phyloP scores from a whole-genome alignment of 108 stramenopile species.

The Aurantiochytrium sp. region DNA sequence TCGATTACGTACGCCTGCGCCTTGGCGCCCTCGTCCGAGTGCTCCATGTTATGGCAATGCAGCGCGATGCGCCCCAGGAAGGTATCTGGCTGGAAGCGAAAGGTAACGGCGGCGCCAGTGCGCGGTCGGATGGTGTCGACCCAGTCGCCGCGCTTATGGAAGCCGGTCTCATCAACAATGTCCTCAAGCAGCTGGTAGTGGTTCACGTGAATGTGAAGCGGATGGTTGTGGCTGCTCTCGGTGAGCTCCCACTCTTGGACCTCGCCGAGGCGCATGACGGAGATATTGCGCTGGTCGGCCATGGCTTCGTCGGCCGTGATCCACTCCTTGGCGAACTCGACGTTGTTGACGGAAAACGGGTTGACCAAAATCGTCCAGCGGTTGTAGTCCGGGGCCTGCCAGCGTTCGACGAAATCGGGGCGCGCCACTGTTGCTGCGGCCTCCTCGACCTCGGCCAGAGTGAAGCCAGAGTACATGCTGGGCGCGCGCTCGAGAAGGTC shows the following conservation, averaged over 20 bases:
- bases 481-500: not conserved
- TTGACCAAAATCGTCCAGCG: not conserved
- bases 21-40: conserved; percentile 7
- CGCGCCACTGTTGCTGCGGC: not conserved
- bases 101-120: not conserved
- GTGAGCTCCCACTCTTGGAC: not conserved
- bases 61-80: not conserved
- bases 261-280: conserved; percentile 1
- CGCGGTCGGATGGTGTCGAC: conserved; percentile 8
- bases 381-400: not conserved
- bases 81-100: conserved; percentile 5
- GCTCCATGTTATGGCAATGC: conserved; percentile 5
- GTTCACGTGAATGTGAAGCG: not conserved
- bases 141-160: not conserved
- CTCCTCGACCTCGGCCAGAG: not conserved
- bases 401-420: not conserved
- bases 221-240: not conserved
- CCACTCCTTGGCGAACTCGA: not conserved
- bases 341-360: not conserved
- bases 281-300: not conserved
- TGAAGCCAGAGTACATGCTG: not conserved
- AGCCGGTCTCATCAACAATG: not conserved
- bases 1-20: conserved; percentile 12
- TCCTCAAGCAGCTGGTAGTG: not conserved
- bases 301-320: not conserved